These are phyloP conservation scores for Wickerhamiella shivajii DNA, from an alignment of 805 yeast species.

Conservation along the genomic window DNA sequence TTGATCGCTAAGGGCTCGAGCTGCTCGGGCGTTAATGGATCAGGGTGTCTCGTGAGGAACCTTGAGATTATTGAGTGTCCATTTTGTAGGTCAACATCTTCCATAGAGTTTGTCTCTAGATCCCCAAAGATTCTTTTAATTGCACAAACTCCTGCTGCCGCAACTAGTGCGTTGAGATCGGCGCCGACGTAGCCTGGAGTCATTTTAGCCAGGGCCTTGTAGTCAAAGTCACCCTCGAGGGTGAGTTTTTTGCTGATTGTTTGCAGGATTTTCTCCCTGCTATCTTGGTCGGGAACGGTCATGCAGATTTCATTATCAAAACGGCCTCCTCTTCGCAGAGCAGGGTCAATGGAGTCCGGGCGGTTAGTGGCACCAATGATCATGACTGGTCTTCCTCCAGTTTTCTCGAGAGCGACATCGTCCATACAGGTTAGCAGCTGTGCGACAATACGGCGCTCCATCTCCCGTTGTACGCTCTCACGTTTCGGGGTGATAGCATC, in stretches of 20 bases:
- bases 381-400: constrained; percentile 84
- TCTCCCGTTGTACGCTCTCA: constrained; percentile 95
- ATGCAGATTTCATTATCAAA: constrained; percentile 90
- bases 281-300: constrained; percentile 83
- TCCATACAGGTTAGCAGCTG: constrained; percentile 91
- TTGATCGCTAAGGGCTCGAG: constrained; percentile 61
- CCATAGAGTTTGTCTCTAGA: constrained; percentile 17
- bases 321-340: constrained; percentile 90
- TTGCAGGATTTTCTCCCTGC: constrained; percentile 59
- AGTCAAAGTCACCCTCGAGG: constrained; percentile 56
- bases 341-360: constrained; percentile 90
- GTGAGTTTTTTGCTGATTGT: constrained; percentile 58
- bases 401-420: constrained; percentile 73
- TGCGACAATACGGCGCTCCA: constrained; percentile 95
- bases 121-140: constrained; percentile 77
- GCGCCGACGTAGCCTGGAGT: constrained; percentile 99
- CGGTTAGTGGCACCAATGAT: constrained; percentile 94
- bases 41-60: constrained; percentile 61
- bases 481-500: constrained; percentile 97
- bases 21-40: constrained; percentile 63
- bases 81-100: constrained; percentile 4
- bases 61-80: constrained; percentile 17
- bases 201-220: constrained; percentile 60
- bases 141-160: constrained; percentile 92
- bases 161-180: constrained; percentile 80